Conservation (phyloP, 352 stramenopile species). For the Phytopythium sindhum region DNA sequence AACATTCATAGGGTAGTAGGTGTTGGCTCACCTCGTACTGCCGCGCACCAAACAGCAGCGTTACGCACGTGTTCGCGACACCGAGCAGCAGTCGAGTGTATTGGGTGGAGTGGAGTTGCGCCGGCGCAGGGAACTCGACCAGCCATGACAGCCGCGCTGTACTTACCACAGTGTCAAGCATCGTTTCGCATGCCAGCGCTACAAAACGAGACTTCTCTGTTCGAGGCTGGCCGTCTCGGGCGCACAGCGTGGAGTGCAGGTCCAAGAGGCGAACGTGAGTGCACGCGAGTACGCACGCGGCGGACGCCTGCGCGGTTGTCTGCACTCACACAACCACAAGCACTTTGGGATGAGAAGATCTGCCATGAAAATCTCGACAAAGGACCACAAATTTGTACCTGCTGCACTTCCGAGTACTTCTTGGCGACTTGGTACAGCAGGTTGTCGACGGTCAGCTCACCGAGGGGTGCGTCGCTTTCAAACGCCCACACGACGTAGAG, state of each 20-base stretch:
- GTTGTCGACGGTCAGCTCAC: constrained; percentile 69
- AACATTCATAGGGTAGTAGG: neutral
- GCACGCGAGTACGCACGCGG: constrained; percentile 37
- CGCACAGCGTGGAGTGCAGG: constrained; percentile 22
- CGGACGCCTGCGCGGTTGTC: constrained; percentile 9
- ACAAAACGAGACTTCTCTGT: neutral
- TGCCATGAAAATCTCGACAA: neutral
- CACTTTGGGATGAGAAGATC: neutral
- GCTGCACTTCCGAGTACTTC: constrained; percentile 54
- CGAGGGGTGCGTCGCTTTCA: constrained; percentile 41
- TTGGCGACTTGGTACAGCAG: constrained; percentile 81
- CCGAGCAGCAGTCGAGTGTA: constrained; percentile 51
- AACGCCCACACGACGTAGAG: constrained; percentile 46
- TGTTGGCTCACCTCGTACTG: constrained; percentile 26
- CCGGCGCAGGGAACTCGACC: constrained; percentile 41
- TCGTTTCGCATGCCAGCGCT: neutral
- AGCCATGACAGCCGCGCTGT: neutral
- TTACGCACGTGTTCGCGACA: constrained; percentile 33
- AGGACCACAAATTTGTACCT: neutral
- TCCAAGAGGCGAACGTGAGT: constrained; percentile 56
- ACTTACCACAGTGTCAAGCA: neutral
- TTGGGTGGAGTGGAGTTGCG: constrained; percentile 31
- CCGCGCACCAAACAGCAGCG: constrained; percentile 25
- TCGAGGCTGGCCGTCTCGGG: neutral
- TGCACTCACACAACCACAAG: neutral